A percentile compares a stretch with the other conserved stretches of the same genome.
These are phyloP conservation scores for Podospora pseudoanserina DNA, from an alignment of 495 filamentous ascomycete species.

Conservation along the genomic window DNA sequence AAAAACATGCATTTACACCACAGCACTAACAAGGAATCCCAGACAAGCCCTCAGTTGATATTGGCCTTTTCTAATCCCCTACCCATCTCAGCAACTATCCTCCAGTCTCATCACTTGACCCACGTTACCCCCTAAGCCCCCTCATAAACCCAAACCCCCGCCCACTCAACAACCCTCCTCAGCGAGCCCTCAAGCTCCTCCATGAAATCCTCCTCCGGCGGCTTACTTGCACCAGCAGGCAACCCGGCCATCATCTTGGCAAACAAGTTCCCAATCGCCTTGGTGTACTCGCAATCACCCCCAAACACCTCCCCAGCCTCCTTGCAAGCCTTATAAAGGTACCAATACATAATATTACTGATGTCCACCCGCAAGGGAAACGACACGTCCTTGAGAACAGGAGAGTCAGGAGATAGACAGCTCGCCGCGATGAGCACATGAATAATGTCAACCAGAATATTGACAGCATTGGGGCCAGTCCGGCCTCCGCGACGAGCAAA, in stretches of 20 bases:
- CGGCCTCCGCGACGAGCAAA: slow-evolving; percentile 11
- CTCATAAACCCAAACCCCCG: background rate
- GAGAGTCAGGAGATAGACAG: slow-evolving; percentile 3
- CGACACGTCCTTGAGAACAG: slow-evolving; percentile 1
- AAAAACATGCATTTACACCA: too few species aligned
- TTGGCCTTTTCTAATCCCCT: too few species aligned
- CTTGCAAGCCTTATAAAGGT: slow-evolving; percentile 16
- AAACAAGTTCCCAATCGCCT: slow-evolving; percentile 14
- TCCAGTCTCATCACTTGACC: too few species aligned
- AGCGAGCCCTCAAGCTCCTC: slow-evolving; percentile 20
- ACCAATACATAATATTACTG: slow-evolving; percentile 21
- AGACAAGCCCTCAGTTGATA: too few species aligned
- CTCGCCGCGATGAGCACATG: slow-evolving; percentile 11
- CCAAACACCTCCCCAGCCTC: slow-evolving; percentile 20
- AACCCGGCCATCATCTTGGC: slow-evolving; percentile 2
- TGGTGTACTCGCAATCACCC: slow-evolving; percentile 13
- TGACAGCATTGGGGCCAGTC: slow-evolving; percentile 22
- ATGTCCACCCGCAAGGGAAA: slow-evolving; percentile 18
- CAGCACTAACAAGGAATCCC: too few species aligned
- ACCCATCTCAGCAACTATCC: too few species aligned
- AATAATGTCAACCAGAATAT: slow-evolving; percentile 23
- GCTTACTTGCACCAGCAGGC: background rate
- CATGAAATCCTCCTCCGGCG: slow-evolving; percentile 19
- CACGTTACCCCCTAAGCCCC: background rate
- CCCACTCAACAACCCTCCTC: slow-evolving; percentile 23